phyloP scores from a whole-genome alignment of 2,329 filamentous ascomycete genomes.

The Aspergillus terreus region DNA sequence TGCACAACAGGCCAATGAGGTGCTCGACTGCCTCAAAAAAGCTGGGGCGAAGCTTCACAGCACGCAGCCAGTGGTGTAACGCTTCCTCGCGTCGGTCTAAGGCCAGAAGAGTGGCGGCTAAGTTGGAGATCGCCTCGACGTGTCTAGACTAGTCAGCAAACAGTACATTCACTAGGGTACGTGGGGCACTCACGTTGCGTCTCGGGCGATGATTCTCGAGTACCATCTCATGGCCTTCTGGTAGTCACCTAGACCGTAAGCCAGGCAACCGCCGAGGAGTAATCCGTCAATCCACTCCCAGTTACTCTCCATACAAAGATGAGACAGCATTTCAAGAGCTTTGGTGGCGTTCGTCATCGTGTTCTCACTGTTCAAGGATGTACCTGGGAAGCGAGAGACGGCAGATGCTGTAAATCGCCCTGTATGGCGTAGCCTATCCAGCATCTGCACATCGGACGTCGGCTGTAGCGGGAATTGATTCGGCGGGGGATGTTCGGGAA shows the following conservation, averaged over 20 bases:
- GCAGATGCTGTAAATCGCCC: constrained; percentile 28
- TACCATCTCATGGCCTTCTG: constrained; percentile 59
- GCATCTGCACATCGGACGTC: constrained; percentile 24
- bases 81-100: constrained; percentile 79
- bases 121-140: constrained; percentile 89
- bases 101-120: constrained; percentile 83
- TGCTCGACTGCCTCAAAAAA: constrained; percentile 96
- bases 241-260: constrained; percentile 85
- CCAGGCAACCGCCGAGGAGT: constrained; percentile 82
- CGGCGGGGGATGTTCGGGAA: constrained; percentile 22
- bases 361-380: constrained; percentile 28
- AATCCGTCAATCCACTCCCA: constrained; percentile 95
- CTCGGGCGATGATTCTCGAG: constrained; percentile 54
- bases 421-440: constrained; percentile 29
- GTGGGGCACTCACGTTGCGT: constrained; percentile 31
- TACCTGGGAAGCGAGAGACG: constrained; percentile 30
- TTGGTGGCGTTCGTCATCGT: constrained; percentile 58
- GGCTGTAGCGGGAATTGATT: constrained; percentile 24
- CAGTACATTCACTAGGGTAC: constrained; percentile 2
- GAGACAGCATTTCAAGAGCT: constrained; percentile 68
- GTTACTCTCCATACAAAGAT: constrained; percentile 71
- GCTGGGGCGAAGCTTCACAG: constrained; percentile 76
- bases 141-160: constrained; percentile 54
- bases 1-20: constrained; percentile 81
- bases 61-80: constrained; percentile 77